Evolutionary conservation across 2,329 filamentous ascomycete species (phyloP).

Genomic region (Diaporthe citrichinensis): DNA sequence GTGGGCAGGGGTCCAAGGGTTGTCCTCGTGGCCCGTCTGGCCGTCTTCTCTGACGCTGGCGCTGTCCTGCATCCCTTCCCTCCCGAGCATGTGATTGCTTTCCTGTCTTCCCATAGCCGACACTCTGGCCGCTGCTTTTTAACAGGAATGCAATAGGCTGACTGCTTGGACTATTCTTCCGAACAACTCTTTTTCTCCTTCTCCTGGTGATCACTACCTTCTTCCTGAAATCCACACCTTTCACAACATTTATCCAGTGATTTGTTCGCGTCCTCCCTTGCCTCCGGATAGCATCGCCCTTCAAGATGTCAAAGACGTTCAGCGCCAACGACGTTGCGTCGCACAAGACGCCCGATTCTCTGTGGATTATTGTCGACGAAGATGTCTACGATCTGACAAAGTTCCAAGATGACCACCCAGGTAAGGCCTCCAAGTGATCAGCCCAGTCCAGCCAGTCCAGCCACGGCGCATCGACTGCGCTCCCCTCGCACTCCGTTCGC

Average conservation of each 20-base stretch:
- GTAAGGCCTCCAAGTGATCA: slow-evolving; percentile 59
- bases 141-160: background rate
- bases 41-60: slow-evolving; percentile 30
- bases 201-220: background rate
- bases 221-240: background rate
- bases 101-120: slow-evolving; percentile 7
- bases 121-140: slow-evolving; percentile 21
- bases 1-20: slow-evolving; percentile 19
- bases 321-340: slow-evolving; percentile 87
- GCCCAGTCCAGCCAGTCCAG: background rate
- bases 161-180: background rate
- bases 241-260: background rate
- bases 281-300: slow-evolving; percentile 32
- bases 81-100: slow-evolving; percentile 33
- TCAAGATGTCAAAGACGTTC: slow-evolving; percentile 88
- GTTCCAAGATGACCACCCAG: slow-evolving; percentile 88
- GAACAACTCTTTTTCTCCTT: background rate
- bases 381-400: slow-evolving; percentile 96
- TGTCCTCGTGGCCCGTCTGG: slow-evolving; percentile 36
- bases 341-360: slow-evolving; percentile 88
- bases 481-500: background rate
- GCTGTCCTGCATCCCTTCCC: slow-evolving; percentile 16
- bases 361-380: slow-evolving; percentile 93
- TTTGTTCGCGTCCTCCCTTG: background rate
- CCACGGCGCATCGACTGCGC: background rate